phyloP scores from a whole-genome alignment of 192 early-diverging fungal species.

The Mortierella claussenii region DNA sequence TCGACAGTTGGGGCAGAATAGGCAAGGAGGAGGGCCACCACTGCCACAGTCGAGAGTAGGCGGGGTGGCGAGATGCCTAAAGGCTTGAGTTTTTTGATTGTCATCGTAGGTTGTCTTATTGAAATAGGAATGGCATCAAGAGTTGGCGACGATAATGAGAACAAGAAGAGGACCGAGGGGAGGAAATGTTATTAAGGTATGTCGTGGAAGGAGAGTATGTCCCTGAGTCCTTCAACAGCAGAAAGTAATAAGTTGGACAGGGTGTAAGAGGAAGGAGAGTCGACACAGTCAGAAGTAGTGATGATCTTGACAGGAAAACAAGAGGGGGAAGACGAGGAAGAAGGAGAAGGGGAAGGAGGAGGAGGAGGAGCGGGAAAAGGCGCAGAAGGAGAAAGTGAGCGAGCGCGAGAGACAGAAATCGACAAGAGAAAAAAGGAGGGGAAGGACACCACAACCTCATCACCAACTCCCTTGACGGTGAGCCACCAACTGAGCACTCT shows the following conservation, averaged over 20 bases:
- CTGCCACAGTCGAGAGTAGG: conserved; percentile 7
- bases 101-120: no score
- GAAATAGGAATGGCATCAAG: no score
- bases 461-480: no score
- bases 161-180: no score
- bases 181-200: no score
- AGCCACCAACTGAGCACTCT: no score
- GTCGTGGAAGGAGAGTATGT: no score
- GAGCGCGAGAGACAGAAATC: background rate
- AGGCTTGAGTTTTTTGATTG: background rate
- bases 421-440: background rate
- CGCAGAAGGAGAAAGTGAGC: background rate
- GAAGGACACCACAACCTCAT: no score
- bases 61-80: background rate
- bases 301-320: background rate
- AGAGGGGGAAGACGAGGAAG: background rate
- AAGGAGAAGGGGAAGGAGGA: background rate
- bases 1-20: background rate
- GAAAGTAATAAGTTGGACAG: no score
- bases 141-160: no score
- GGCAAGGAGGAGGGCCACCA: conserved; percentile 5
- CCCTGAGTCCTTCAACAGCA: no score
- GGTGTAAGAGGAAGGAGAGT: conserved; percentile 7
- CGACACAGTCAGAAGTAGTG: no score
- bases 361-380: background rate